These are phyloP conservation scores for Suhomyces terraborum DNA, from an alignment of 1,139 yeast genomes.

Conservation along the genomic window DNA sequence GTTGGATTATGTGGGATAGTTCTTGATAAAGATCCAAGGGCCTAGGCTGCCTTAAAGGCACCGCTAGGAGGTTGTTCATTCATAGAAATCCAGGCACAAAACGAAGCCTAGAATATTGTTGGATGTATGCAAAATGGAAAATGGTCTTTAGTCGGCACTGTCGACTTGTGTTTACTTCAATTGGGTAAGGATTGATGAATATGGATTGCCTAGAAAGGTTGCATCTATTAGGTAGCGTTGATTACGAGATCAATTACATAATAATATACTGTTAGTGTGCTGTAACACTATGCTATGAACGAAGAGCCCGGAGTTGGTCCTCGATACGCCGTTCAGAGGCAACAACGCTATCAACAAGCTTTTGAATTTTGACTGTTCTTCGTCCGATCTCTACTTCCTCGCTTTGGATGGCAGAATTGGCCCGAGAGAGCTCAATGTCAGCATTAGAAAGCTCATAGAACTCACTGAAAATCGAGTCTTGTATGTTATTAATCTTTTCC, in stretches of 20 bases:
- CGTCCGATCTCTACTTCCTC: not conserved
- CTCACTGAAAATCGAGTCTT: slow-evolving; percentile 28
- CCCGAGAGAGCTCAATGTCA: slow-evolving; percentile 8
- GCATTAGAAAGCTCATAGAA: slow-evolving; percentile 25
- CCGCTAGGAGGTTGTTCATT: slow-evolving; percentile 40
- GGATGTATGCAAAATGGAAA: not conserved
- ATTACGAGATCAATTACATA: not conserved
- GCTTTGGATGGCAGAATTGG: not conserved
- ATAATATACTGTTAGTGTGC: not conserved
- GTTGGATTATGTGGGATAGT: slow-evolving; percentile 53
- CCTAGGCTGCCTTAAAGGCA: slow-evolving; percentile 59
- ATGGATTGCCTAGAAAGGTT: no score
- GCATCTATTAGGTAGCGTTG: not conserved
- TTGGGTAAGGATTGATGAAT: no score
- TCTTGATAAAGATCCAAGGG: slow-evolving; percentile 46
- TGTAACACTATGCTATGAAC: not conserved
- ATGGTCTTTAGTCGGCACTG: no score
- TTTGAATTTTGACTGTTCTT: not conserved
- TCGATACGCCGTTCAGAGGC: not conserved
- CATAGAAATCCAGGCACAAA: no score
- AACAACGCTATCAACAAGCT: slow-evolving; percentile 1
- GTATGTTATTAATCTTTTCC: slow-evolving; percentile 9
- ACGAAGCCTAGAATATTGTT: not conserved
- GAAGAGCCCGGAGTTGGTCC: not conserved
- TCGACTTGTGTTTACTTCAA: not conserved